Evolutionary conservation across 495 filamentous ascomycete species (phyloP).

Genomic region (Xylaria intraflava): DNA sequence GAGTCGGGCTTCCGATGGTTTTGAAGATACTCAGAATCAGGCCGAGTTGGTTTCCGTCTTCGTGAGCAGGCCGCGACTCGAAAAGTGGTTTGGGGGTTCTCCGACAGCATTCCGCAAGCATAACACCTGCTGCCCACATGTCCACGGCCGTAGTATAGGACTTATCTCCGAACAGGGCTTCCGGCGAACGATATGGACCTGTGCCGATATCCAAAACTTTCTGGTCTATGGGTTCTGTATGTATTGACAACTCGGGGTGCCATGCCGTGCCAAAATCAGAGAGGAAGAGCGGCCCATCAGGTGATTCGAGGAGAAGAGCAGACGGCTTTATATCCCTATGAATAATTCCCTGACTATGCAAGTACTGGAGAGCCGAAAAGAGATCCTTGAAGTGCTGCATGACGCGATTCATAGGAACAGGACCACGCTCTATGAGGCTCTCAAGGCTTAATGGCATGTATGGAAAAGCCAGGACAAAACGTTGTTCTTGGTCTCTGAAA

Average conservation of each 20-base stretch:
- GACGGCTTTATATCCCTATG: constrained; percentile 94
- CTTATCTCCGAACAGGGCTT: constrained; percentile 78
- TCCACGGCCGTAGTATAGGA: constrained; percentile 67
- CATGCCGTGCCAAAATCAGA: constrained; percentile 92
- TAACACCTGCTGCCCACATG: constrained; percentile 84
- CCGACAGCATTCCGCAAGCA: constrained; percentile 62
- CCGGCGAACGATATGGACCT: constrained; percentile 81
- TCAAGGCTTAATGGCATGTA: constrained; percentile 69
- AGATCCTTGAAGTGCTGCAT: constrained; percentile 53
- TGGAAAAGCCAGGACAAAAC: constrained; percentile 74
- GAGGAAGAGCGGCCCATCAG: constrained; percentile 64
- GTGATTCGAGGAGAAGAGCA: constrained; percentile 68
- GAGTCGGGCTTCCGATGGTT: constrained; percentile 76
- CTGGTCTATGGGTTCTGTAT: constrained; percentile 53
- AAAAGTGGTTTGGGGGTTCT: constrained; percentile 60
- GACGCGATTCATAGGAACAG: constrained; percentile 21
- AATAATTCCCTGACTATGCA: constrained; percentile 71
- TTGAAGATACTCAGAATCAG: constrained; percentile 86
- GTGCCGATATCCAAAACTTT: constrained; percentile 95
- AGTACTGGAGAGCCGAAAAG: constrained; percentile 62
- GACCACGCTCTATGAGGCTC: constrained; percentile 45
- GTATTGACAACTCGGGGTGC: constrained; percentile 51
- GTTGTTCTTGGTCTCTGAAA: constrained; percentile 63
- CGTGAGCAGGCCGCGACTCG: constrained; percentile 59
- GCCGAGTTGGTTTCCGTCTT: constrained; percentile 85